Evolutionary conservation across 75 land plant genomes (phyloP), one percentile per base, ranked within the genome.

Genomic region (Selaginella tamariscina): DNA sequence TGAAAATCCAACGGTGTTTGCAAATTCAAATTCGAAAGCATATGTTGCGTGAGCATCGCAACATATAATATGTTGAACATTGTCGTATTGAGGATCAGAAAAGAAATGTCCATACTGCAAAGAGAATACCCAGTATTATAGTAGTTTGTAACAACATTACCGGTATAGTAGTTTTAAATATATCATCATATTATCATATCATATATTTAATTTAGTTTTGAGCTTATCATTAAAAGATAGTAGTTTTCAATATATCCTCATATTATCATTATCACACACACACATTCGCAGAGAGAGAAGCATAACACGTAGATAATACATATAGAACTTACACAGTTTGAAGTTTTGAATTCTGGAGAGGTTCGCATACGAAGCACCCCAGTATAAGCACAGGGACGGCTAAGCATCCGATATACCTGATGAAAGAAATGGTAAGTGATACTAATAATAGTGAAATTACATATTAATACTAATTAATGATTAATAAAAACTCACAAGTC

Each of bases 41-140:
- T 89, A 95, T 69, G 99, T 95, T 23, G 93, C 92, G 79, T 79
- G 83, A 44, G 88, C 71, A 77, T 95, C 99, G 69, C 99, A 95
- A 65, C 99, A 95, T 33, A 95, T 95, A 33, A 95, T 91, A 69
- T 91, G 99, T 33, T 95, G 97, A 69, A 95, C 92, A 80, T 91
- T 88, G 70, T 95, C 99, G 79, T 86, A 95, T 56, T 95, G 87
- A 32, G 99, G 99, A 80, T 95, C 99, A 21, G 92, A 84, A 67
- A 95, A 95, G 74, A 91, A 95, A 75, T 95, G 99, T 11, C 99
- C 99, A 81, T 86, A 88, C 97, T 95, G 92, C 80, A 70, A 29
- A 11, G 65, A 24, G n/a, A 32, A n/a, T n/a, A n/a, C n/a, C n/a
- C n/a, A n/a, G n/a, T n/a, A n/a, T n/a, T n/a, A n/a, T n/a, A n/a